Evolutionary conservation across 1,139 yeast species (phyloP).

Genomic region (Blastobotrys apis): DNA sequence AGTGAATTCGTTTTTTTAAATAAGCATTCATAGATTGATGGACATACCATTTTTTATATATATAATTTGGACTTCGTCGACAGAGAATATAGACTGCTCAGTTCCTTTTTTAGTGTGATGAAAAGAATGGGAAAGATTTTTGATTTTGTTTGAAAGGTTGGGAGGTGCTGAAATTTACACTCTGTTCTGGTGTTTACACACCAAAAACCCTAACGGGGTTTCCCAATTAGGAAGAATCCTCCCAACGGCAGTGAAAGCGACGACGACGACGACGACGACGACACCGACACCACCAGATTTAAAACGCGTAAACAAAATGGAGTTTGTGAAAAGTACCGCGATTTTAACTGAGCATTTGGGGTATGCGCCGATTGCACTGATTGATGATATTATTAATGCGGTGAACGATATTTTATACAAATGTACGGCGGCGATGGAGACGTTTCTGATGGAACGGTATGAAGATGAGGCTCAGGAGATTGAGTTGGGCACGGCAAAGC

Average conservation of each 20-base stretch:
- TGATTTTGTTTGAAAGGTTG: not conserved
- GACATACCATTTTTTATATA: slow-evolving; percentile 22
- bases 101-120: slow-evolving; percentile 26
- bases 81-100: slow-evolving; percentile 33
- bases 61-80: slow-evolving; percentile 35
- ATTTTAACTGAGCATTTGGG: slow-evolving; percentile 82
- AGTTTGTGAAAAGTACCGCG: slow-evolving; percentile 38
- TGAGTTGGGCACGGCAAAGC: slow-evolving; percentile 68
- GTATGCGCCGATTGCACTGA: slow-evolving; percentile 77
- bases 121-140: not conserved
- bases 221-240: not conserved
- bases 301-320: slow-evolving; percentile 9
- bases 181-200: not conserved
- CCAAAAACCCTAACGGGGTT: not conserved
- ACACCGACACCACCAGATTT: slow-evolving; percentile 1
- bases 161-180: not conserved
- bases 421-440: slow-evolving; percentile 77
- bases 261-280: no score
- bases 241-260: no score
- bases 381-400: slow-evolving; percentile 86
- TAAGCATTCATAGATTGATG: not conserved
- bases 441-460: slow-evolving; percentile 42
- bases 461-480: slow-evolving; percentile 44
- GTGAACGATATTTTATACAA: slow-evolving; percentile 82
- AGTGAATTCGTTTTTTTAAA: not conserved